phyloP scores from a whole-genome alignment of 352 stramenopile species.

The Elongisporangium undulatum region DNA sequence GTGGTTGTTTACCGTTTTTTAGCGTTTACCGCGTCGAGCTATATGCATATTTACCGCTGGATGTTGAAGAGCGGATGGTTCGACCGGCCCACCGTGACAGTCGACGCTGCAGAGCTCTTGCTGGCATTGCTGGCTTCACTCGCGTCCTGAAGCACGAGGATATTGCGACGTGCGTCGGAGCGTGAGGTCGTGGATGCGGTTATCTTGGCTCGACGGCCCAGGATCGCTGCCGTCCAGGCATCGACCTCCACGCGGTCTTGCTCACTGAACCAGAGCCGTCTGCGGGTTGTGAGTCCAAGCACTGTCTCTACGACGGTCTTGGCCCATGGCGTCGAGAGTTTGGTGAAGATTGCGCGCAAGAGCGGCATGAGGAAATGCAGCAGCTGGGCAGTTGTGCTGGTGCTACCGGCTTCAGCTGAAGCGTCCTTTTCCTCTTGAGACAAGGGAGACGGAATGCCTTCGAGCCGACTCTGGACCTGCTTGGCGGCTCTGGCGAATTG shows the following conservation, averaged over 20 bases:
- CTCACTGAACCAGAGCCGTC: slow-evolving; percentile 47
- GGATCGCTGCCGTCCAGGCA: slow-evolving; percentile 56
- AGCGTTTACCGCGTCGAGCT: background rate
- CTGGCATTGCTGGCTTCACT: slow-evolving; percentile 39
- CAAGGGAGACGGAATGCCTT: slow-evolving; percentile 12
- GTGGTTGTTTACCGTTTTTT: no score
- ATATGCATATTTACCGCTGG: slow-evolving; percentile 19
- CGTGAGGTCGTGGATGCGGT: slow-evolving; percentile 25
- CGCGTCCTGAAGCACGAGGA: slow-evolving; percentile 22
- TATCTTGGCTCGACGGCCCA: slow-evolving; percentile 40
- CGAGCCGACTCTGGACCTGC: slow-evolving; percentile 45
- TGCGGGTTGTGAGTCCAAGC: slow-evolving; percentile 41
- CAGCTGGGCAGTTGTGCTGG: background rate
- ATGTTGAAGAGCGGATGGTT: slow-evolving; percentile 83
- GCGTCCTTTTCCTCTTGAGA: slow-evolving; percentile 4
- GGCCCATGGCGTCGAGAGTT: slow-evolving; percentile 48
- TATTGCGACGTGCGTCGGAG: slow-evolving; percentile 67
- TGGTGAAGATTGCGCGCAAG: slow-evolving; percentile 53
- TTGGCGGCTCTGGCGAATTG: slow-evolving; percentile 72
- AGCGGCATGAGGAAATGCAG: slow-evolving; percentile 52
- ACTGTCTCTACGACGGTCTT: slow-evolving; percentile 58
- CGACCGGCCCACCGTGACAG: slow-evolving; percentile 43
- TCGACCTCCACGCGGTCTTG: slow-evolving; percentile 51
- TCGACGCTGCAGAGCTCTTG: background rate
- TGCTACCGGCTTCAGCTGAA: slow-evolving; percentile 3